Conservation (phyloP, 768 basidiomycete genomes). For the Auriculariales sp. region DNA sequence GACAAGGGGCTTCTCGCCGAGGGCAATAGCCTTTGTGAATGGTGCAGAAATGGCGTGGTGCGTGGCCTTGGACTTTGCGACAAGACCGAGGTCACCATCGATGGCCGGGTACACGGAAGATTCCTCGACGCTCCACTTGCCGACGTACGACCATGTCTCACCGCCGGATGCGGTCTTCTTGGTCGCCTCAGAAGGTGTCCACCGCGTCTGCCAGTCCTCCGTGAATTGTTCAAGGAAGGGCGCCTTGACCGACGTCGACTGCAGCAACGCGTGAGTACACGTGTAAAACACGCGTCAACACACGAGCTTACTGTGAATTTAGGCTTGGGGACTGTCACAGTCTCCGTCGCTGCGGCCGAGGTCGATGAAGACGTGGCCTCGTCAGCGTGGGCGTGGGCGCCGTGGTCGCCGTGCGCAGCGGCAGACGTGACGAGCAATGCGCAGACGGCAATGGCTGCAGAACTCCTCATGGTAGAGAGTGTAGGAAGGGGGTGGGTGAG, state of each 20-base stretch:
- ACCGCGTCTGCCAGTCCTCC: conserved; percentile 76
- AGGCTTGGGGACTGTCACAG: conserved; percentile 27
- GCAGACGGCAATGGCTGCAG: too few species aligned
- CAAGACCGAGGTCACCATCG: conserved; percentile 79
- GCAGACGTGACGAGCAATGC: neutral
- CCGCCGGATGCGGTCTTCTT: conserved; percentile 94
- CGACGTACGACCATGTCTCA: conserved; percentile 95
- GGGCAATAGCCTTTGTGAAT: conserved; percentile 63
- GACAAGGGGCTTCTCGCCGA: conserved; percentile 73
- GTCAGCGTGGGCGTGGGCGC: neutral
- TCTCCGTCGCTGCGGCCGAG: neutral
- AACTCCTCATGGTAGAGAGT: too few species aligned
- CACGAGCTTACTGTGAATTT: conserved; percentile 46
- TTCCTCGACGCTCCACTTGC: conserved; percentile 93
- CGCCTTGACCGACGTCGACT: conserved; percentile 70
- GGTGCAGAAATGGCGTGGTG: conserved; percentile 98
- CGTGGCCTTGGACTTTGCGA: conserved; percentile 92
- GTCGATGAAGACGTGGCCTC: too few species aligned
- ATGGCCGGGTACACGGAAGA: conserved; percentile 54
- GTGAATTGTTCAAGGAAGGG: conserved; percentile 97
- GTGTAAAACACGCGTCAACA: neutral
- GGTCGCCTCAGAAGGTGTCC: conserved; percentile 94
- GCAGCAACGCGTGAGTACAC: conserved; percentile 1
- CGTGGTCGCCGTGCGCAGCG: neutral
- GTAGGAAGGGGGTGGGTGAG: too few species aligned